phyloP scores from a whole-genome alignment of 2,329 filamentous ascomycete genomes.

The Graphilbum fragrans region DNA sequence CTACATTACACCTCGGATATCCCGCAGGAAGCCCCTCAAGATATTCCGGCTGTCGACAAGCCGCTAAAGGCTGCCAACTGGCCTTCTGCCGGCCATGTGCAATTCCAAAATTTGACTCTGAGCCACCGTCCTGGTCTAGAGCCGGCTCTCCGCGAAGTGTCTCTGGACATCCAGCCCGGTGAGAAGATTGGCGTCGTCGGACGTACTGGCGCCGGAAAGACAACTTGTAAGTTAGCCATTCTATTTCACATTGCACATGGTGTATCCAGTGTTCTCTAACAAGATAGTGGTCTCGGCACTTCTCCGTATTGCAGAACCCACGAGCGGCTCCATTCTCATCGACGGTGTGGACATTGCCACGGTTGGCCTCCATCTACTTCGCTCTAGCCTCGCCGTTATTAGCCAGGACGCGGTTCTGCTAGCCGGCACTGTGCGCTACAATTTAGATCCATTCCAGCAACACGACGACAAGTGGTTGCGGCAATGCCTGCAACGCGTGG shows the following conservation, averaged over 20 bases:
- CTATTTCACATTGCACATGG: too few relatives aligned
- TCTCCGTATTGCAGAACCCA: slow-evolving; percentile 84
- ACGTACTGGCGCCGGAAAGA: slow-evolving; percentile 90
- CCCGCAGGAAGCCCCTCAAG: slow-evolving; percentile 65
- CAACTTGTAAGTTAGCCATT: slow-evolving; percentile 19
- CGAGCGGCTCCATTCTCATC: slow-evolving; percentile 77
- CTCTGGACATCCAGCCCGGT: slow-evolving; percentile 69
- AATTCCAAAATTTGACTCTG: slow-evolving; percentile 80
- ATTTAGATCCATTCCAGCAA: slow-evolving; percentile 84
- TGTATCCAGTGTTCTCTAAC: neutral
- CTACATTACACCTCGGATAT: slow-evolving; percentile 75
- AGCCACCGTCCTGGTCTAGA: slow-evolving; percentile 83
- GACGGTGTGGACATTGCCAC: slow-evolving; percentile 76
- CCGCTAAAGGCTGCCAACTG: slow-evolving; percentile 66
- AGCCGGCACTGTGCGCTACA: slow-evolving; percentile 78
- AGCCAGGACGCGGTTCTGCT: slow-evolving; percentile 93
- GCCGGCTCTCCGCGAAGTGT: slow-evolving; percentile 69
- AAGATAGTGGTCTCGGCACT: slow-evolving; percentile 62
- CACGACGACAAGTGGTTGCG: slow-evolving; percentile 89
- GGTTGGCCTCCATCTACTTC: slow-evolving; percentile 81
- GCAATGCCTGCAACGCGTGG: slow-evolving; percentile 71
- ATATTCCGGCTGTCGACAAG: slow-evolving; percentile 52
- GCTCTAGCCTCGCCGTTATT: slow-evolving; percentile 90
- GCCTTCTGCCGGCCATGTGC: slow-evolving; percentile 73
- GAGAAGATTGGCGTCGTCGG: slow-evolving; percentile 96